Evolutionary conservation across 768 basidiomycete species (phyloP).

Genomic region (Tremella fuciformis): DNA sequence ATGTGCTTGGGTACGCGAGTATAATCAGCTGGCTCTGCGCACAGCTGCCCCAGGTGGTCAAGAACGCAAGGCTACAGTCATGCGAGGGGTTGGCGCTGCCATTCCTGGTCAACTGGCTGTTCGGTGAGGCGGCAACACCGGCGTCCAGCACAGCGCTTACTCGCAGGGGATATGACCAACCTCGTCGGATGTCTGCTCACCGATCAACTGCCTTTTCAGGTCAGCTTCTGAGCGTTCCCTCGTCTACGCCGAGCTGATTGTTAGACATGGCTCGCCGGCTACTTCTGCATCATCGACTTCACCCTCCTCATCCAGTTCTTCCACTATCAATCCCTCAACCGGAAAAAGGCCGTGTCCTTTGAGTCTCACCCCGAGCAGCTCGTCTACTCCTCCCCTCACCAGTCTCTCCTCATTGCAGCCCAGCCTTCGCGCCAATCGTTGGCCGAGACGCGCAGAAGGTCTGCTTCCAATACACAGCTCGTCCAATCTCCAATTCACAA

Average conservation of each 20-base stretch:
- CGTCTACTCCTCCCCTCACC: conserved; percentile 23
- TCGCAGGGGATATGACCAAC: conserved; percentile 85
- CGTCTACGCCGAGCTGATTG: neutral
- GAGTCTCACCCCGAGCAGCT: conserved; percentile 4
- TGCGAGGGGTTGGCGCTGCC: conserved; percentile 89
- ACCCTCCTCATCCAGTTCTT: conserved; percentile 73
- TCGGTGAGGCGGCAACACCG: conserved; percentile 60
- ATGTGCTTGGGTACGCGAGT: conserved; percentile 40
- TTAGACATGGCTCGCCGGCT: conserved; percentile 86
- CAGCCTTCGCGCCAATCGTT: neutral
- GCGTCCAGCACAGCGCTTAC: neutral
- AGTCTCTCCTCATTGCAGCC: conserved; percentile 35
- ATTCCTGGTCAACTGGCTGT: conserved; percentile 88
- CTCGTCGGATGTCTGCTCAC: conserved; percentile 77
- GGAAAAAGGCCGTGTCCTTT: conserved; percentile 14
- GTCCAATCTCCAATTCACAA: neutral
- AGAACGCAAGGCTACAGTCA: conserved; percentile 70
- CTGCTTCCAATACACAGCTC: neutral
- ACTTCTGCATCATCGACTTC: conserved; percentile 82
- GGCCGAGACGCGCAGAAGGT: conserved; percentile 6
- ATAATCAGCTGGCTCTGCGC: conserved; percentile 49
- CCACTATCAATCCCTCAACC: conserved; percentile 59
- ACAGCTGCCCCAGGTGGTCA: conserved; percentile 63
- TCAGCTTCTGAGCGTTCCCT: conserved; percentile 50
- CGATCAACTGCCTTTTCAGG: conserved; percentile 91